Percentiles rank a stretch among this genome's conserved stretches.
These are phyloP conservation scores for Discostella stelligeroides DNA, from an alignment of 108 stramenopile genomes.

Conservation along the genomic window DNA sequence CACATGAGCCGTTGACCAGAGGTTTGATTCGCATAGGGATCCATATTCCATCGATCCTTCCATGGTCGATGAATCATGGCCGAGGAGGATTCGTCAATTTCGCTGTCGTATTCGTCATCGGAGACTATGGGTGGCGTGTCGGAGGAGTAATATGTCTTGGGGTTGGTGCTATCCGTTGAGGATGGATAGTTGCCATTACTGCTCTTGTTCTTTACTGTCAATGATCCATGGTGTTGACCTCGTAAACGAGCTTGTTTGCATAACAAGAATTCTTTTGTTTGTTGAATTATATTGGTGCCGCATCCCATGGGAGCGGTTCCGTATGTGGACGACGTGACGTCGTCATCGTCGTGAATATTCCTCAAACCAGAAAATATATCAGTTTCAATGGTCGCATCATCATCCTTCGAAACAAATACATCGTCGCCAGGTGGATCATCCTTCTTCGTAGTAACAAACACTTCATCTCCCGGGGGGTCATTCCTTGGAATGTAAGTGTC, in stretches of 20 bases:
- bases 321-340: not conserved
- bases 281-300: not conserved
- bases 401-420: not conserved
- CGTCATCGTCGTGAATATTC: not conserved
- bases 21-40: not conserved
- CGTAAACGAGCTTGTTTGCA: not conserved
- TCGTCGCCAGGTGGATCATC: not conserved
- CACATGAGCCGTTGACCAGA: no score
- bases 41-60: not conserved
- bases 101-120: not conserved
- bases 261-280: not conserved
- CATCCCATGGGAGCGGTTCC: not conserved
- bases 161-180: not conserved
- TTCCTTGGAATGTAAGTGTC: not conserved
- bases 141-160: no score
- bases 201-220: not conserved
- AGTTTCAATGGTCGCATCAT: not conserved
- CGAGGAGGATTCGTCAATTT: not conserved
- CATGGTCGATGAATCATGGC: constrained; percentile 3
- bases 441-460: not conserved
- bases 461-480: not conserved
- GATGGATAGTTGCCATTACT: not conserved
- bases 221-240: not conserved
- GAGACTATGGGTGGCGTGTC: not conserved
- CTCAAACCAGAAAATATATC: not conserved